Evolutionary conservation across 768 basidiomycete genomes (phyloP).

Genomic region (Boletellus ananiceps): DNA sequence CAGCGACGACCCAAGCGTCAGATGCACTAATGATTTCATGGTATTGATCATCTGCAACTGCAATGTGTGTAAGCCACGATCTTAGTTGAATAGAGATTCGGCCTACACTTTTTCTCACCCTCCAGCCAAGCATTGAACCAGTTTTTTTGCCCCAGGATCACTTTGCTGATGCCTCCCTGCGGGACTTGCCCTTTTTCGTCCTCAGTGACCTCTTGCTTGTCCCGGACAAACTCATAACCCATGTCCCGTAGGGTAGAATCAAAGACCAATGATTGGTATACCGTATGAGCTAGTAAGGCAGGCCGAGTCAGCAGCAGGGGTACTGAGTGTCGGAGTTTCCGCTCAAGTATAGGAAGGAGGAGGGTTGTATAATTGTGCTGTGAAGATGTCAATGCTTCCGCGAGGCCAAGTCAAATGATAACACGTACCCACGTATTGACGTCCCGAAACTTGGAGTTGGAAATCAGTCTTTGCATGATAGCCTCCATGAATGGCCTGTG

Average conservation of each 20-base stretch:
- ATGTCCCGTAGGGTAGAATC: conserved; percentile 73
- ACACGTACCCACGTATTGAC: conserved; percentile 72
- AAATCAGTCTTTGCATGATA: conserved; percentile 66
- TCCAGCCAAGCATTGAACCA: conserved; percentile 92
- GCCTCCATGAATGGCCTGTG: conserved; percentile 77
- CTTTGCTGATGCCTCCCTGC: conserved; percentile 78
- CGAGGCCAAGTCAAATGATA: not conserved
- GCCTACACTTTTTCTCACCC: conserved; percentile 85
- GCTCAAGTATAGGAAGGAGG: conserved; percentile 70
- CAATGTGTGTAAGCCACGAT: not conserved
- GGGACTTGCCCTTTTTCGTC: conserved; percentile 24
- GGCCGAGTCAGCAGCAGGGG: conserved; percentile 73
- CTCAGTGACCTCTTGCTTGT: conserved; percentile 13
- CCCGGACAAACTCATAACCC: conserved; percentile 54
- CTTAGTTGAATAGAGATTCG: not conserved
- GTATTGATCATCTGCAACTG: conserved; percentile 88
- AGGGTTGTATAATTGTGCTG: conserved; percentile 82
- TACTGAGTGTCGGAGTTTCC: conserved; percentile 71
- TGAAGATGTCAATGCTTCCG: conserved; percentile 1
- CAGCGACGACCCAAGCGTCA: conserved; percentile 83
- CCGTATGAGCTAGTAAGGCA: conserved; percentile 87
- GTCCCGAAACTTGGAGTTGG: conserved; percentile 53
- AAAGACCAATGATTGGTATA: conserved; percentile 88
- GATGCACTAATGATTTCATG: conserved; percentile 72
- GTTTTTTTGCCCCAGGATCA: conserved; percentile 75